These are phyloP conservation scores for Ceratocystis colombiana DNA, from an alignment of 2,329 filamentous ascomycete genomes.

Conservation along the genomic window DNA sequence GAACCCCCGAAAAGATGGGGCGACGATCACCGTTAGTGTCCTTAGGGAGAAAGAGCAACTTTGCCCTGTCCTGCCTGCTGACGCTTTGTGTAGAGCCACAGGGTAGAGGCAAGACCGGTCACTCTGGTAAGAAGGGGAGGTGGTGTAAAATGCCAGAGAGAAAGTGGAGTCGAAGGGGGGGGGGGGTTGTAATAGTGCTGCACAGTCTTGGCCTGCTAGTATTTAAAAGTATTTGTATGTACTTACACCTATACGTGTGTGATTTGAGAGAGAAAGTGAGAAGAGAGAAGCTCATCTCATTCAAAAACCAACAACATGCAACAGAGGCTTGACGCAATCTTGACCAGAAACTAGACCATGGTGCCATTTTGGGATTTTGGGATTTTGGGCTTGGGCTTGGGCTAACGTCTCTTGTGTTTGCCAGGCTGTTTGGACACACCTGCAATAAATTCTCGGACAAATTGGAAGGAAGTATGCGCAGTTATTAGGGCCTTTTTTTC, in stretches of 20 bases:
- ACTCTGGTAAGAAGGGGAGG: background rate
- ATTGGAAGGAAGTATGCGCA: background rate
- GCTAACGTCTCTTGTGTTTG: no score
- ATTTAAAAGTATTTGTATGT: no score
- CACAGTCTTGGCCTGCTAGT: no score
- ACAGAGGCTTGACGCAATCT: background rate
- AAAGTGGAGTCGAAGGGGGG: no score
- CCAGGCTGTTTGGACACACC: background rate
- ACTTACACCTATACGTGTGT: no score
- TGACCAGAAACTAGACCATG: background rate
- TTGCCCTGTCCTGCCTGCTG: background rate
- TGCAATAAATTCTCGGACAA: background rate
- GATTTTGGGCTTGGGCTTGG: background rate
- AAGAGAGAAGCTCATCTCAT: background rate
- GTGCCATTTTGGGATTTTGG: no score
- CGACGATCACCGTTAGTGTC: background rate
- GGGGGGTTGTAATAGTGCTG: no score
- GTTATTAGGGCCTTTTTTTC: background rate
- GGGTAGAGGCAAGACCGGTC: background rate
- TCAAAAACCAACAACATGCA: background rate
- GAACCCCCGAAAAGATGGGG: constrained; percentile 1
- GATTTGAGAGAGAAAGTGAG: background rate
- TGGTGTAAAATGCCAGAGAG: no score
- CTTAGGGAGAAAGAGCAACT: no score
- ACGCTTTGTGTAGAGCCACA: background rate